Percentiles rank a stretch among this genome's conserved stretches.
Evolutionary conservation across 495 filamentous ascomycete species (phyloP).

Genomic region (Penicillium cataractarum): DNA sequence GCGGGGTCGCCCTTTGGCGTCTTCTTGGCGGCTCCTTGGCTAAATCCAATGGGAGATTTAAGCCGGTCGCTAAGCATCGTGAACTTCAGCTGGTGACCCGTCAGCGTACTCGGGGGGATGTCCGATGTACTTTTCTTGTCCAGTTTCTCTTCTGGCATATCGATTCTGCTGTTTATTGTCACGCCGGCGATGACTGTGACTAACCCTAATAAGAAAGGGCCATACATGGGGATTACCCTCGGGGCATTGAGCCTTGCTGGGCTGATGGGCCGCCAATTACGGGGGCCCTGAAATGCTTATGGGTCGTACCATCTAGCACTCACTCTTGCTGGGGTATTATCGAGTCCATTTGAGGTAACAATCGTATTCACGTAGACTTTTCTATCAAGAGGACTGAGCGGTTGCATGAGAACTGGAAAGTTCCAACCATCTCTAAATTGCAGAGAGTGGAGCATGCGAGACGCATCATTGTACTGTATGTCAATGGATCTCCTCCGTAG

Average conservation of each 20-base stretch:
- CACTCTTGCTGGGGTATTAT: constrained; percentile 25
- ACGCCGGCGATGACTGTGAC: constrained; percentile 27
- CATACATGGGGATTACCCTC: constrained; percentile 39
- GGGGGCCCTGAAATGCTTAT: constrained; percentile 28
- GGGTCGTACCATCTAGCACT: constrained; percentile 23
- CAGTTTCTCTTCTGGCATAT: constrained; percentile 59
- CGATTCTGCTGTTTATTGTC: constrained; percentile 48
- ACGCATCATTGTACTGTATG: not conserved
- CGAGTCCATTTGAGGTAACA: constrained; percentile 17
- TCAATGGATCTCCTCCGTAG: not conserved
- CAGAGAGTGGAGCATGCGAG: not conserved
- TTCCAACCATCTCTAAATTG: not conserved
- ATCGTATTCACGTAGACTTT: constrained; percentile 13
- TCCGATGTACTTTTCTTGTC: constrained; percentile 58
- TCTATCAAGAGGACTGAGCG: not conserved
- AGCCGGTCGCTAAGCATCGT: constrained; percentile 21
- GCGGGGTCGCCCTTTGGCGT: constrained; percentile 33
- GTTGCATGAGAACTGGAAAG: not conserved
- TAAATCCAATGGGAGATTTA: constrained; percentile 49
- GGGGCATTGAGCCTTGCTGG: constrained; percentile 23
- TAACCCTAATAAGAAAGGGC: constrained; percentile 52
- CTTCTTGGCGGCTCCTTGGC: constrained; percentile 29
- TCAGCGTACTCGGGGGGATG: constrained; percentile 37
- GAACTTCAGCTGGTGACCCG: constrained; percentile 35
- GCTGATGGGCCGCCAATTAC: constrained; percentile 33